Evolutionary conservation across 768 basidiomycete species (phyloP).

Genomic region (Suillus luteus): DNA sequence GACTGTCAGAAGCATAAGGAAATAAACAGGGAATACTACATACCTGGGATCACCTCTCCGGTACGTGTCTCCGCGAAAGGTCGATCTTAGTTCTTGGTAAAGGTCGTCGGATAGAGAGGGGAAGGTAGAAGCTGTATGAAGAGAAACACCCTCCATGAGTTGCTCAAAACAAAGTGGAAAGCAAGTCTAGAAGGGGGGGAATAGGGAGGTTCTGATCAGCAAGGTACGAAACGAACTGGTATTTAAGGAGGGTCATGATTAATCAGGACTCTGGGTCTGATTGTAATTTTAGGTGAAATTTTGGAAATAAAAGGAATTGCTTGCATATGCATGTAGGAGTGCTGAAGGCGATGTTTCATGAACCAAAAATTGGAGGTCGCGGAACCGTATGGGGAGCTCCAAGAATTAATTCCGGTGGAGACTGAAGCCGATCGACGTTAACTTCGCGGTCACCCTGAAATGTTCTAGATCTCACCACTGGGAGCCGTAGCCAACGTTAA

Average conservation of each 20-base stretch:
- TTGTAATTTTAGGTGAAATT: constrained; percentile 13
- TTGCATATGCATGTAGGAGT: no score
- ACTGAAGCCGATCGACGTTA: no score
- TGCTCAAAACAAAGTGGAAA: constrained; percentile 4
- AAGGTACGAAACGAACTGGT: constrained; percentile 9
- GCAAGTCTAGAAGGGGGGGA: constrained; percentile 6
- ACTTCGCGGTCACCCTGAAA: neutral
- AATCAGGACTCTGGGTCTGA: constrained; percentile 2
- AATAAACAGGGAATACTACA: constrained; percentile 15
- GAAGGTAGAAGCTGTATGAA: constrained; percentile 5
- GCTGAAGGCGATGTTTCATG: constrained; percentile 1
- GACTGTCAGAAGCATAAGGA: constrained; percentile 7
- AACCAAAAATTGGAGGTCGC: neutral
- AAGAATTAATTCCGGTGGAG: neutral
- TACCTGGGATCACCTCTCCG: constrained; percentile 46
- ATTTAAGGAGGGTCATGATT: constrained; percentile 20
- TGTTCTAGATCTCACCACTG: neutral
- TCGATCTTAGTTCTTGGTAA: constrained; percentile 46
- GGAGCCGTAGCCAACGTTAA: neutral
- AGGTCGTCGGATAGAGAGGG: constrained; percentile 28
- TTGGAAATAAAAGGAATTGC: no score
- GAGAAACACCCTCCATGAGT: constrained; percentile 18
- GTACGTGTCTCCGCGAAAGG: constrained; percentile 50
- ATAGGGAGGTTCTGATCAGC: constrained; percentile 12
- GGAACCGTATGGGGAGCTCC: neutral